Base-by-base conservation (phyloP, 352 stramenopile genomes). In the Globisporangium acanthophoron region DNA sequence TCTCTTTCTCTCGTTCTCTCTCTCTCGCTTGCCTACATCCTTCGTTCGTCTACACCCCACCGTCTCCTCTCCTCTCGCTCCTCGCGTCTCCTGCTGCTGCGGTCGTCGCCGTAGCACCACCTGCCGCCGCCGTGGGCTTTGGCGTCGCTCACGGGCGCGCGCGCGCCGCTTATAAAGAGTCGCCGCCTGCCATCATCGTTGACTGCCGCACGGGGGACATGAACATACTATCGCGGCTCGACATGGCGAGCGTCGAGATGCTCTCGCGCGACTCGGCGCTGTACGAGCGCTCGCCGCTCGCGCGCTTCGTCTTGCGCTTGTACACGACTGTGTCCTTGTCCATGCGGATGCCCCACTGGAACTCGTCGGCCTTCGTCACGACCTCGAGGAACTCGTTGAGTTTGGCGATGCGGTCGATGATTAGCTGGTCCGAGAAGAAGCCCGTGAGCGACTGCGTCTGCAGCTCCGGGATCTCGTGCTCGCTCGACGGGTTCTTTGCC, bases 261-360 rank as follows among this genome's bases (percentile, higher is more conserved):
- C 80, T 90, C 67, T 92, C 82, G 43, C 83, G 71, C 35, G 77
- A 85, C 50, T 68, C 77, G 31, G 73, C 66, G 47, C 76, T 89
- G 72, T 73, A 87, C 20, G 79, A 73, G n/a, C 78, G 78, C 57
- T 90, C 80, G 44, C 57, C 60, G 27, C 11, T 58, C 51, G 60
- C 52, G 48, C 81, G 81, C 70, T 91, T 91, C 65, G 70, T 92
- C 76, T 91, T 90, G 75, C 80, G 80, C 66, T 94, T 94, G 80
- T 90, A 92, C 59, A 92, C 85, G 71, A 84, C 88, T 64, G 82
- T 92, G 66, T 92, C 82, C 67, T 94, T 92, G 70, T 94, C 82
- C 85, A 94, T 92, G 71, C 85, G 80, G 68, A 94, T 94, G 45
- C 82, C 85, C 85, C 85, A 94, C 58, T 94, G 82, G 69, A 94